Evolutionary conservation across 139 green algal species (phyloP), one percentile per base, ranked within the genome.

Genomic region (Micractinium sp.): DNA sequence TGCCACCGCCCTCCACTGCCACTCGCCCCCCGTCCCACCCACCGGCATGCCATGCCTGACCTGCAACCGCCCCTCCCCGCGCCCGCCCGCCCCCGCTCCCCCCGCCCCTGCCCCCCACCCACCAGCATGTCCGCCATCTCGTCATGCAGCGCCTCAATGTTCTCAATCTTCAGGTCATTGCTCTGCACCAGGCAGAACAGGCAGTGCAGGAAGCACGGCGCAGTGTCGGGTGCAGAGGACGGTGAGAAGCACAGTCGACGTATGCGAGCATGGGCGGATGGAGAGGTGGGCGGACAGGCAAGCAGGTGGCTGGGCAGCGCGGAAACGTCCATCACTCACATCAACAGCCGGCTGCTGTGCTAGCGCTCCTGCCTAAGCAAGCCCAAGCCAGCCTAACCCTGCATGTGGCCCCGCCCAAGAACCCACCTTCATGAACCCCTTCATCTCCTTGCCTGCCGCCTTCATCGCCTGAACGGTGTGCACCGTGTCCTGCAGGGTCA

Each of bases 131-230:
- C 97, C 79, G 92, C 88, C 95, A 99, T 98, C 22, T 99, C 95
- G 91, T 99, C 98, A 76, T 99, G 96, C 92, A 99, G 91, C 47
- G 97, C 96, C 85, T 99, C 97, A 71, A 99, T 98, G 92, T 97
- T 95, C 89, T 97, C 94, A n/a, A 99, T 96, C 90, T 99, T 96
- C 36, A 99, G 94, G 91, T 98, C 95, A 89, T 98, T 97, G 81
- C 95, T 93, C 79, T 84, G 78, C 78, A 67, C 16, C 47, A 56
- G 22, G 63, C 63, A 79, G n/a, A 27, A 14, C n/a, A 79, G 73
- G 73, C 73, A 33, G 73, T 56, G 33, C 73, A 22, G 27, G 29
- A 36, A 31, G 71, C 14, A 14, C 15, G 60, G 47, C 47, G 47
- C 47, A 56, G 47, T 56, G 47, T n/a, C n/a, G n/a, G n/a, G n/a